Evolutionary conservation across 176 grass and related monocot species (phyloP), one percentile per base, ranked within the genome.

Genomic region (Phyllostachys edulis): DNA sequence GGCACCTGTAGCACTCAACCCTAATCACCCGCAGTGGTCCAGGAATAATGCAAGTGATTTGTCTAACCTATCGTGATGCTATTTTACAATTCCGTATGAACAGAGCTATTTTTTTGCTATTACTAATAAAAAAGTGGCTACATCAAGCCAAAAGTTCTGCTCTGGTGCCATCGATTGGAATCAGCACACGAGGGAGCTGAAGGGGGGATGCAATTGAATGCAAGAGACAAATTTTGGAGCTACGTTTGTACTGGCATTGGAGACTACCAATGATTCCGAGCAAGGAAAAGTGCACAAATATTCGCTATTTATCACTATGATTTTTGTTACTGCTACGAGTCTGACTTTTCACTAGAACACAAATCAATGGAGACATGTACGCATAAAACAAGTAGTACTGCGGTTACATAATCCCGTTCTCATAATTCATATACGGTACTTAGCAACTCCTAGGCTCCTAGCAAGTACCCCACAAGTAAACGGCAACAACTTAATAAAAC

Each of bases 201-300:
- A 52, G 69, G 76, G 38, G 20, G 32, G 26, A 17, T 8, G 87
- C 56, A 73, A 90, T 90, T 61, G 79, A 82, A 86, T 78, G 79
- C 88, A 79, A 68, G 60, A 79, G 74, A 87, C 84, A 90, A 83
- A 82, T 83, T 79, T 42, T 78, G 49, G 73, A 59, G 47, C 73
- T 68, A 86, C 38, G 66, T 83, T 83, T 82, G 73, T 79, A 63
- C 67, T 78, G 46, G 57, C 86, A 72, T 47, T 78, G 79, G 79
- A 38, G 83, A 85, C 68, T 54, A 49, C 64, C 56, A 73, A 79
- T 86, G 65, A 78, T 82, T 66, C 59, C 38, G 13, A 45, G 56
- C 73, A 40, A 41, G 37, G 59, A 83, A 79, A 78, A 59, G 38
- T 68, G 73, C 55, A 89, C 63, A 44, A 62, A 66, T 10, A 16